These are phyloP conservation scores for Penicillium steckii DNA, from an alignment of 495 filamentous ascomycete species.

Conservation along the genomic window DNA sequence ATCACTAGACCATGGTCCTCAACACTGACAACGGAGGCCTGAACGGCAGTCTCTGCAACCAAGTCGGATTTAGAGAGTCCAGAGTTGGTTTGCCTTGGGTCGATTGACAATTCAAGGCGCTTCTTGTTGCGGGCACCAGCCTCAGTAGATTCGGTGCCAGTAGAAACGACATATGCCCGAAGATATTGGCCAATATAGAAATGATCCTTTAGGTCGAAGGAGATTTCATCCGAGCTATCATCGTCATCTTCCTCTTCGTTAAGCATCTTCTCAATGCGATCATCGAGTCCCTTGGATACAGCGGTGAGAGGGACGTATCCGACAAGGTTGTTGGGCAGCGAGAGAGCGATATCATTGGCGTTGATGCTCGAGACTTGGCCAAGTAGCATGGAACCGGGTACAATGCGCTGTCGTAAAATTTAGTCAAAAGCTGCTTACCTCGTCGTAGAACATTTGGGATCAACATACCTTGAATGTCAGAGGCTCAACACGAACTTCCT, in stretches of 20 bases:
- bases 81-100: constrained; percentile 71
- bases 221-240: constrained; percentile 53
- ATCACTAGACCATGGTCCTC: constrained; percentile 96
- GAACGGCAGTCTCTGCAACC: constrained; percentile 68
- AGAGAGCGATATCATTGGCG: constrained; percentile 69
- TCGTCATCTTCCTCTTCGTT: constrained; percentile 56
- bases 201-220: constrained; percentile 65
- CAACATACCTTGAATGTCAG: constrained; percentile 79
- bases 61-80: constrained; percentile 69
- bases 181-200: constrained; percentile 89
- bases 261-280: constrained; percentile 63
- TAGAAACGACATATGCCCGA: constrained; percentile 79
- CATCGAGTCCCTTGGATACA: constrained; percentile 71
- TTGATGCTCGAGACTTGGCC: constrained; percentile 84
- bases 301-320: constrained; percentile 90
- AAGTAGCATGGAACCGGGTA: constrained; percentile 79
- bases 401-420: constrained; percentile 61
- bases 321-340: constrained; percentile 86
- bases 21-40: constrained; percentile 83
- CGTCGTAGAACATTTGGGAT: too few relatives aligned
- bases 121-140: constrained; percentile 65
- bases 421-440: constrained; percentile 31
- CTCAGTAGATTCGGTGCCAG: constrained; percentile 52
- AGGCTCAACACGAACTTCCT: constrained; percentile 72
- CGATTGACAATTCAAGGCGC: constrained; percentile 79